phyloP scores from a whole-genome alignment of 345 rosid genomes.

The Gossypium ekmanianum region DNA sequence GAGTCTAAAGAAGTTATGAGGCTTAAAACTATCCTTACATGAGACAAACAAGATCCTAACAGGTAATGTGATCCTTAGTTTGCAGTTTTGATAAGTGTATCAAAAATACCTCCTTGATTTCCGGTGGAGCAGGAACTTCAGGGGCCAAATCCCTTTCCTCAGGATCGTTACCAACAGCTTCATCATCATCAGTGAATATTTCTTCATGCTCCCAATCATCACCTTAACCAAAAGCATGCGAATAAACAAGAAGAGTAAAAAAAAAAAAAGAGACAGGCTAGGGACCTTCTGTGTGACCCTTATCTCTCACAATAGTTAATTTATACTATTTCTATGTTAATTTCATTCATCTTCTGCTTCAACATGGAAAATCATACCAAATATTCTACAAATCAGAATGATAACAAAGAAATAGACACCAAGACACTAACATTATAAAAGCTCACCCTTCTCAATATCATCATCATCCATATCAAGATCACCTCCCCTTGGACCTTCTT shows the following conservation, averaged over 20 bases:
- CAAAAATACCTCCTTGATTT: conserved; percentile 72
- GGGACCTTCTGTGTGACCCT: neutral
- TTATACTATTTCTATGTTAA: conserved; percentile 1
- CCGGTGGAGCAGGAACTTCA: conserved; percentile 95
- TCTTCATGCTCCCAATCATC: conserved; percentile 99
- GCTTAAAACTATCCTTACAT: neutral
- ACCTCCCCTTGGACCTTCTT: conserved; percentile 88
- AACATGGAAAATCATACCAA: neutral
- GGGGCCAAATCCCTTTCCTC: conserved; percentile 92
- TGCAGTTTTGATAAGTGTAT: conserved; percentile 3
- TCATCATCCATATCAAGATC: conserved; percentile 92
- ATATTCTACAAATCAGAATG: neutral
- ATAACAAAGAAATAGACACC: neutral
- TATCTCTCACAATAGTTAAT: neutral
- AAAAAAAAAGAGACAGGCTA: neutral
- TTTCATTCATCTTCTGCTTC: neutral
- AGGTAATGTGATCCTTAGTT: conserved; percentile 4
- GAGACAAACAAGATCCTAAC: neutral
- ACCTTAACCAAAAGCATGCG: conserved; percentile 35
- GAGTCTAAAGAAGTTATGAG: neutral
- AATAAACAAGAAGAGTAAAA: neutral
- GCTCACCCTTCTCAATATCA: conserved; percentile 88
- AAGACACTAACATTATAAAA: neutral
- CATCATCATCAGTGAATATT: conserved; percentile 97
- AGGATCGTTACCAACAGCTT: conserved; percentile 87